Percentiles rank a stretch among this genome's conserved stretches.
phyloP scores from a whole-genome alignment of 208 protist species.

The Herpetomonas tarakana region DNA sequence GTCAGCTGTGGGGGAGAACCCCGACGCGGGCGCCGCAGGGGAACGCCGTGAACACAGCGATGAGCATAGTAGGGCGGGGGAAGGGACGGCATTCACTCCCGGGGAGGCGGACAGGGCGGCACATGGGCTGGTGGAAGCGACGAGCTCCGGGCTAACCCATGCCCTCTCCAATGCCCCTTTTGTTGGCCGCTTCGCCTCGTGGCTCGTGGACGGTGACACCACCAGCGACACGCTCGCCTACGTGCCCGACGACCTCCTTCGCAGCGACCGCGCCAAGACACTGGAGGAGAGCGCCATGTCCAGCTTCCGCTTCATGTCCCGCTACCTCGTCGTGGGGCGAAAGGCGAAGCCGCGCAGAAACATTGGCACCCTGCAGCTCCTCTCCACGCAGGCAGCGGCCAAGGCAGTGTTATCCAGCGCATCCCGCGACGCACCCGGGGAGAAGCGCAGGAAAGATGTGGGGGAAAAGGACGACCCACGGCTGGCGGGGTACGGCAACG shows the following conservation, averaged over 20 bases:
- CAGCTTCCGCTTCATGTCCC: slow-evolving; percentile 13
- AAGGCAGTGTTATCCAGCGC: neutral
- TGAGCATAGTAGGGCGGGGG: too few species aligned
- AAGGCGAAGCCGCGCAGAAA: slow-evolving; percentile 17
- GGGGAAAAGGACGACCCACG: neutral
- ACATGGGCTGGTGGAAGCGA: slow-evolving; percentile 55
- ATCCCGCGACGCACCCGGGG: neutral
- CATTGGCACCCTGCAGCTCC: slow-evolving; percentile 33
- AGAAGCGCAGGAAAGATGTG: neutral
- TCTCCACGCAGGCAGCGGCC: slow-evolving; percentile 7
- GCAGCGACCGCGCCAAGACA: neutral
- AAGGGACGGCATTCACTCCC: too few species aligned
- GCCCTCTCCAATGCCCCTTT: slow-evolving; percentile 15
- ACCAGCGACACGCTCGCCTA: neutral
- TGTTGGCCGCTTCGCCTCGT: slow-evolving; percentile 13
- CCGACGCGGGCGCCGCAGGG: too few species aligned
- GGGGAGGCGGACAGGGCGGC: too few species aligned
- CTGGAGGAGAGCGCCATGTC: neutral
- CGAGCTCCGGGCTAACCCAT: slow-evolving; percentile 69
- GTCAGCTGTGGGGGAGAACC: neutral
- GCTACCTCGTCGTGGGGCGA: slow-evolving; percentile 23
- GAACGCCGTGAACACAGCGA: neutral
- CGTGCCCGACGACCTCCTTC: neutral
- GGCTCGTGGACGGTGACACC: neutral
- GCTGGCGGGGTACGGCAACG: slow-evolving; percentile 1